Conservation (phyloP, 1,284 basidiomycete genomes). For the Agaricales sp. region DNA sequence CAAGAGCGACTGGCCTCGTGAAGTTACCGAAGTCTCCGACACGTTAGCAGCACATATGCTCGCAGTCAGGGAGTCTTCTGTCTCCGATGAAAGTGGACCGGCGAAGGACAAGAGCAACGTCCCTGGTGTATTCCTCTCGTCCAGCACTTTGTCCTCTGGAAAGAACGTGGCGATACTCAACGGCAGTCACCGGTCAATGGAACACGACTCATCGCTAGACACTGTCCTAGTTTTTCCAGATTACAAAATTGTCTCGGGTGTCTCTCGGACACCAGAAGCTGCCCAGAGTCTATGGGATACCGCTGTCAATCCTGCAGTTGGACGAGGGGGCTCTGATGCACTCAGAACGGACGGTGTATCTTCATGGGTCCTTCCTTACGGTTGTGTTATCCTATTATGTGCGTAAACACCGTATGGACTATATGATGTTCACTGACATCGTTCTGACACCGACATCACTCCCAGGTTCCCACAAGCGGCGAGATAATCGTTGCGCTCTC, state of each 20-base stretch:
- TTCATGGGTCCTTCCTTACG: slow-evolving; percentile 70
- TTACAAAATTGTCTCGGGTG: slow-evolving; percentile 70
- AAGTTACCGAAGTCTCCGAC: slow-evolving; percentile 58
- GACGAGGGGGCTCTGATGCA: slow-evolving; percentile 25
- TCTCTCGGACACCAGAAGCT: slow-evolving; percentile 51
- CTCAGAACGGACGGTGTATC: slow-evolving; percentile 22
- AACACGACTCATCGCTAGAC: slow-evolving; percentile 47
- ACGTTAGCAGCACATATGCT: slow-evolving; percentile 60
- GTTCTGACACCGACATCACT: slow-evolving; percentile 6
- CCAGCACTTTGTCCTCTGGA: slow-evolving; percentile 27
- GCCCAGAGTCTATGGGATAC: slow-evolving; percentile 61
- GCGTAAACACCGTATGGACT: slow-evolving; percentile 20
- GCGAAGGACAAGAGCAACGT: slow-evolving; percentile 20
- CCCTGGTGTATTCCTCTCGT: slow-evolving; percentile 47
- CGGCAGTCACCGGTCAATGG: slow-evolving; percentile 65
- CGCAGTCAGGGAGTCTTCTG: slow-evolving; percentile 20
- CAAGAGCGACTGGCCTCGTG: slow-evolving; percentile 75
- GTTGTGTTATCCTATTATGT: slow-evolving; percentile 76
- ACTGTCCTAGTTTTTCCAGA: slow-evolving; percentile 86
- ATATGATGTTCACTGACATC: slow-evolving; percentile 8
- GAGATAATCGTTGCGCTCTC: slow-evolving; percentile 85
- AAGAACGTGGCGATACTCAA: slow-evolving; percentile 64
- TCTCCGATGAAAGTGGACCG: slow-evolving; percentile 12
- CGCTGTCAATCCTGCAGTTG: slow-evolving; percentile 48
- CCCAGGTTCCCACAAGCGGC: slow-evolving; percentile 81